Base-by-base conservation (phyloP, 441 rosid species). In the Pelargonium exstipulatum region DNA sequence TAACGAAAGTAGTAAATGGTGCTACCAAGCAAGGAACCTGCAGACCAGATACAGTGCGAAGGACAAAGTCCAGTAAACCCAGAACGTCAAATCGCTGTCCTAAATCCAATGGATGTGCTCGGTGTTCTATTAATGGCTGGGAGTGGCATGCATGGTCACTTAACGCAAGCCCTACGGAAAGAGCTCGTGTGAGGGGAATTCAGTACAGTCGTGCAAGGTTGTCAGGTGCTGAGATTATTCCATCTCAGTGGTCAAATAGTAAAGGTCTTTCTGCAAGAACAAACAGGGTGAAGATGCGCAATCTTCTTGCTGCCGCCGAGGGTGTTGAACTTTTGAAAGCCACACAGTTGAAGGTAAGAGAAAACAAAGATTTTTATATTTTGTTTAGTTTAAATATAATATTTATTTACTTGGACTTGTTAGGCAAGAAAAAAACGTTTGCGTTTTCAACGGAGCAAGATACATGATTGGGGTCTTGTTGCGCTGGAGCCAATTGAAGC, bases 381-480 rank as follows among this genome's bases (percentile, higher is more conserved):
- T 45, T 70, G 18, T 66, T 69, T 48, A 22, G 51, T 62, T 29
- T 65, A 58, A 62, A 48, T 48, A 61, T 26, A 14, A 24, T 9
- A 7, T 53, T 53, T 71, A 14, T 68, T 48, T 74, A 62, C 3
- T 80, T 66, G 73, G 77, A 65, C 68, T 75, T 65, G 24, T 65
- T 74, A 95, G 99, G 98, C 97, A 62, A 89, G 99, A 77, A 95
- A 95, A 84, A 95, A 95, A 72, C 90, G 80, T 16, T 79, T 95
- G 63, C 84, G 93, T 76, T 95, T 95, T 80, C 98, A 95, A 78
- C 84, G 90, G 69, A 95, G 98, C 82, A 95, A 87, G 73, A 95
- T 95, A 77, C 99, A 95, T 78, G 99, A 92, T 74, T 95, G 99
- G 99, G 99, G 99, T 83, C 91, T 95, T 79, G 82, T 92, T 73